These are phyloP conservation scores for Flaveria bidentis DNA, from an alignment of 129 eudicot genomes.

Conservation along the genomic window DNA sequence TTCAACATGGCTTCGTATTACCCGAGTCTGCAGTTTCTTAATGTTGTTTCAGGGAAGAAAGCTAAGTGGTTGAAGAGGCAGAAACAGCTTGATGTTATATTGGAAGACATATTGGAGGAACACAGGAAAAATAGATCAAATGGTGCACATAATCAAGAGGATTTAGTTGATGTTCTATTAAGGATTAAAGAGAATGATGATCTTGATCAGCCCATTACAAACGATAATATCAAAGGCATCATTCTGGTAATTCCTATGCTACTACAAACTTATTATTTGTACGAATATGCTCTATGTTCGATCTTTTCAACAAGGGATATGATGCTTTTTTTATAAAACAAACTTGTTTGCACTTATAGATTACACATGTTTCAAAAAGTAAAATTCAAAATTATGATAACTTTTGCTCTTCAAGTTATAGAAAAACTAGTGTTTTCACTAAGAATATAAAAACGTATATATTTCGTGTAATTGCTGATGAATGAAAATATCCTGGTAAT, in stretches of 20 bases:
- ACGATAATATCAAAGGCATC: constrained; percentile 14
- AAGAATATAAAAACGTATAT: no score
- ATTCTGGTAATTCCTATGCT: constrained; percentile 3
- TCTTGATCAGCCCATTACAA: constrained; percentile 16
- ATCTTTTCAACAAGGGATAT: no score
- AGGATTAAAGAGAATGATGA: constrained; percentile 11
- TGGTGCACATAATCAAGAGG: neutral
- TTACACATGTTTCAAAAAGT: no score
- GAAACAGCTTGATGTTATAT: neutral
- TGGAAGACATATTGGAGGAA: neutral
- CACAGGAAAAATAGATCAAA: neutral
- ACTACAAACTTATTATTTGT: neutral
- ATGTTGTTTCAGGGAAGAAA: neutral
- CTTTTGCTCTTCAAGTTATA: no score
- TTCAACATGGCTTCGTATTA: neutral
- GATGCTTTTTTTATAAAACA: no score
- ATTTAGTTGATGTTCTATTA: constrained; percentile 15
- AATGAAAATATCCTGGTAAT: no score
- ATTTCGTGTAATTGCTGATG: no score
- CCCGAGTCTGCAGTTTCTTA: neutral
- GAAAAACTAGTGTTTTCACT: no score
- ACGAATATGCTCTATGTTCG: no score
- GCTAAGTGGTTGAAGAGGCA: neutral
- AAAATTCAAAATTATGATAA: no score
- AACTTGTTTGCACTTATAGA: no score